Percentiles rank a stretch among this genome's conserved stretches.
phyloP scores from a whole-genome alignment of 768 basidiomycete genomes.

The Termitomyces sp. region DNA sequence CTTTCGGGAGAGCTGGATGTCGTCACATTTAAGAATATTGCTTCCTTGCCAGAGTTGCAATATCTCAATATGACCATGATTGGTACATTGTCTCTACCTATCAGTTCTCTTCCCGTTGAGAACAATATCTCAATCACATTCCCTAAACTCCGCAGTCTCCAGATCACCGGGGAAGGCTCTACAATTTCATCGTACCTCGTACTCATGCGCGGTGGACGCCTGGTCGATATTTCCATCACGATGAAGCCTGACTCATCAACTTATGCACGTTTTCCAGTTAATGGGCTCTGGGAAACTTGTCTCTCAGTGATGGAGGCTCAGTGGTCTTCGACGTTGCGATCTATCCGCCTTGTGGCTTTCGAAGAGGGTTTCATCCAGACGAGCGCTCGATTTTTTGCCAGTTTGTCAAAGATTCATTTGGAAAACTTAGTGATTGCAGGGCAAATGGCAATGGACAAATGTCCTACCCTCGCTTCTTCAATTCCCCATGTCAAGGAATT shows the following conservation, averaged over 20 bases:
- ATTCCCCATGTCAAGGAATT: not conserved
- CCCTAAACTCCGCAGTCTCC: not conserved
- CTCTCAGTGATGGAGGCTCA: not conserved
- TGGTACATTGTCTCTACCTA: not conserved
- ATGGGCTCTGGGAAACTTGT: not conserved
- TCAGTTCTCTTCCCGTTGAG: not conserved
- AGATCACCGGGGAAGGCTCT: not conserved
- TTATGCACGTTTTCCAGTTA: too few species aligned
- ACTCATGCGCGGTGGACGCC: not conserved
- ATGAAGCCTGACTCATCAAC: not conserved
- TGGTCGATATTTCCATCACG: not conserved
- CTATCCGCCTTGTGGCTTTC: not conserved
- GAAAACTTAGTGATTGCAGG: not conserved
- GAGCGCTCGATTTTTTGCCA: not conserved
- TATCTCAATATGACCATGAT: not conserved
- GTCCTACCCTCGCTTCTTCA: not conserved
- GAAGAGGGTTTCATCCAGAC: not conserved
- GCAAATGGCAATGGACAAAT: not conserved
- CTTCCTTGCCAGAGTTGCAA: constrained; percentile 2
- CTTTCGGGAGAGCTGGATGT: not conserved
- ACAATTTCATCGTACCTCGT: not conserved
- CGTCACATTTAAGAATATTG: not conserved
- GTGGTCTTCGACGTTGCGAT: not conserved
- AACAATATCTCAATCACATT: not conserved
- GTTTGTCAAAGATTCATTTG: not conserved